These are phyloP conservation scores for Acacia pycnantha DNA, from an alignment of 331 rosid genomes.

Conservation along the genomic window DNA sequence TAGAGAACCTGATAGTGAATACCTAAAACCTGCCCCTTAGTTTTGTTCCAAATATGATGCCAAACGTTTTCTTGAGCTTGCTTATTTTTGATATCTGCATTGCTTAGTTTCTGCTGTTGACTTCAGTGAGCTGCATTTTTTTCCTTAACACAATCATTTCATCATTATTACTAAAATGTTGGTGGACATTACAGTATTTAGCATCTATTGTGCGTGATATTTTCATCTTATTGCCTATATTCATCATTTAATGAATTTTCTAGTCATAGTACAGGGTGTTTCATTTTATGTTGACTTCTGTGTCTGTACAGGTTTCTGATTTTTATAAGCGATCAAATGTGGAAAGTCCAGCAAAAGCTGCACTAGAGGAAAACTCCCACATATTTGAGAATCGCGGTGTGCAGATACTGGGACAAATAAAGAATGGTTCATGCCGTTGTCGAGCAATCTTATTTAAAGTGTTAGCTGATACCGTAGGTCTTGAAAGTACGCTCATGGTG, in stretches of 20 bases:
- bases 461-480: conserved; percentile 91
- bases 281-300: conserved; percentile 8
- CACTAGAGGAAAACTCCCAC: conserved; percentile 73
- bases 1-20: background rate
- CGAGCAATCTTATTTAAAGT: conserved; percentile 95
- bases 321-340: conserved; percentile 74
- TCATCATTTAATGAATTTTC: background rate
- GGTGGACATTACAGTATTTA: conserved; percentile 27
- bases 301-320: conserved; percentile 77
- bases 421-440: conserved; percentile 90
- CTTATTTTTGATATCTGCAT: conserved; percentile 12
- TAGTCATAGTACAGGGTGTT: conserved; percentile 3
- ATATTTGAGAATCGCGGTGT: conserved; percentile 82
- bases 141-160: conserved; percentile 22
- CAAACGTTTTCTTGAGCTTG: conserved; percentile 31
- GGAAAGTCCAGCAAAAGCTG: conserved; percentile 89
- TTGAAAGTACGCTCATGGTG: conserved; percentile 86
- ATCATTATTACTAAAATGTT: conserved; percentile 21
- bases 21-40: background rate
- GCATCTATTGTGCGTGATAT: conserved; percentile 11
- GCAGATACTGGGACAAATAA: conserved; percentile 88
- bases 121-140: conserved; percentile 18
- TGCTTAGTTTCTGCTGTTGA: conserved; percentile 22
- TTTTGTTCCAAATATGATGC: background rate
- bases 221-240: conserved; percentile 17